A percentile compares a stretch with the other conserved stretches of the same genome.
Evolutionary conservation across 176 grass and related monocot species (phyloP).

Genomic region (Musa itinerans): DNA sequence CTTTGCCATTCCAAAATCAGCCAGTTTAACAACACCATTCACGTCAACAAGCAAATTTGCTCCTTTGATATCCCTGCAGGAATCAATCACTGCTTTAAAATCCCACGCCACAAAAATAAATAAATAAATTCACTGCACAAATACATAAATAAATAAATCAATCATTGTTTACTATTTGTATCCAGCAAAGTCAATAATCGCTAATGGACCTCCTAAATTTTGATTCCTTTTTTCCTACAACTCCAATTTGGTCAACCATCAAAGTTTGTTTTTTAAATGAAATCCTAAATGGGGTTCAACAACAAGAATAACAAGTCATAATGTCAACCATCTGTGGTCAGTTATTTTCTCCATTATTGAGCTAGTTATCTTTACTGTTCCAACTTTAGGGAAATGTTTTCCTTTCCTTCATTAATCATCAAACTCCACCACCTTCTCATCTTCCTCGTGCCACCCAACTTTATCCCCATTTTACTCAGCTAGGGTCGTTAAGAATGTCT

Average conservation of each 20-base stretch:
- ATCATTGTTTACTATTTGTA: background rate
- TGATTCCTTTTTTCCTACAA: background rate
- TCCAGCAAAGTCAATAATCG: background rate
- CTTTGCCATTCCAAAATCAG: constrained; percentile 97
- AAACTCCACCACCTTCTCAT: too few relatives aligned
- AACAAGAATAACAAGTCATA: background rate
- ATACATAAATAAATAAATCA: background rate
- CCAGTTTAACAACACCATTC: constrained; percentile 79
- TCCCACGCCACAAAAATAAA: background rate
- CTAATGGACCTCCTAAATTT: background rate
- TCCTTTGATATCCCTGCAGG: constrained; percentile 93
- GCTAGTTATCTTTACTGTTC: background rate
- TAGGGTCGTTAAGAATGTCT: background rate
- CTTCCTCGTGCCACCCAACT: background rate
- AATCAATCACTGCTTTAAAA: background rate
- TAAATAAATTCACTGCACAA: background rate
- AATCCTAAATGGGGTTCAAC: background rate
- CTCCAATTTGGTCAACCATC: background rate
- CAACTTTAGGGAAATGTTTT: background rate
- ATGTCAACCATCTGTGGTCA: background rate
- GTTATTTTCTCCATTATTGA: background rate
- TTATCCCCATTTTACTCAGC: background rate
- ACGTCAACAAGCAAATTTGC: constrained; percentile 87
- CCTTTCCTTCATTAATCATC: too few relatives aligned
- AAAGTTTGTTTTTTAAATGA: background rate